Evolutionary conservation across 2,329 filamentous ascomycete genomes (phyloP), one percentile per base, ranked within the genome.

Genomic region (Diplocarpon mali): DNA sequence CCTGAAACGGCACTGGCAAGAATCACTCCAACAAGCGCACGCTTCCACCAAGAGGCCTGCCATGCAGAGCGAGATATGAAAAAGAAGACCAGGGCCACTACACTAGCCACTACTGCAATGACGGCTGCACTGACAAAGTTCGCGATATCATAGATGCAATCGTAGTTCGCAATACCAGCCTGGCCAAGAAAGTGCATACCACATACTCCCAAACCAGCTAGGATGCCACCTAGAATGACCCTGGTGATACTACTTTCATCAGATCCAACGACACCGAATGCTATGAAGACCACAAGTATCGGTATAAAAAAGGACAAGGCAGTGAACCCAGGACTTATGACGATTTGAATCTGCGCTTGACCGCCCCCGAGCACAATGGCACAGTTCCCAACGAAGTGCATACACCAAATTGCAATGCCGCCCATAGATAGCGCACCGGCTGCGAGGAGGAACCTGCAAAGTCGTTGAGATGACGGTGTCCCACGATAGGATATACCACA

Each of bases 161-260:
- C 64, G 58, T 92, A 94, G 60, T 93, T 90, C 24, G 72, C 71
- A 49, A 90, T 87, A 29, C 85, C 86, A 28, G 83, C 75, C 59
- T 93, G 88, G n/a, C 85, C 85, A 14, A 90, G 69, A 57, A 92
- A 93, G 62, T 93, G 85, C 86, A 93, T 92, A 28, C 82, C 83
- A 48, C 83, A 86, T 40, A 92, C 80, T 16, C 85, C 80, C 5
- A 78, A 69, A 12, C 87, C 87, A 1, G 83, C 82, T 35, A 89
- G 69, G 1, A 77, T 58, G 6, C 86, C 85, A 8, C 83, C 81
- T 5, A 76, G 58, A 7, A 71, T 58, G 10, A 84, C 71, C 36
- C 79, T 73, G 62, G 72, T 64, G 64, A 74, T 74, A 14, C 71
- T 72, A 12, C 62, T 67, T 50, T 75, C 74, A 54, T 72, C 72